Evolutionary conservation across 176 grass and related monocot species (phyloP).

Genomic region (Ensete glaucum): DNA sequence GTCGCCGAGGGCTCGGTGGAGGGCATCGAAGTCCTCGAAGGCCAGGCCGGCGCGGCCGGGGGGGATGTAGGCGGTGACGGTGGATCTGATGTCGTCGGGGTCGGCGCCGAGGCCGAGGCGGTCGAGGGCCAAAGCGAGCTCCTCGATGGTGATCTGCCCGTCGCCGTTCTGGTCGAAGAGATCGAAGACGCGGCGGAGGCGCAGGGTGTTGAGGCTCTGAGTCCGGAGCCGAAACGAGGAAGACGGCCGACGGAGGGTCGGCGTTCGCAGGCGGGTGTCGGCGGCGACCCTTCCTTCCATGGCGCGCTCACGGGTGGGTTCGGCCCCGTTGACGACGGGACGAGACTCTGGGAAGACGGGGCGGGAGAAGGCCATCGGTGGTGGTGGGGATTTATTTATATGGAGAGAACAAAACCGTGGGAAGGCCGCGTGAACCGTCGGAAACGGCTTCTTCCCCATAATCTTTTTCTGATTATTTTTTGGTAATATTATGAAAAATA

Average conservation of each 20-base stretch:
- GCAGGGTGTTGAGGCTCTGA: conserved; percentile 9
- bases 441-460: too few relatives aligned
- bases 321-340: too few relatives aligned
- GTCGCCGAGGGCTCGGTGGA: conserved; percentile 24
- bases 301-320: background rate
- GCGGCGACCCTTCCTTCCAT: conserved; percentile 3
- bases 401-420: too few relatives aligned
- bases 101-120: conserved; percentile 12
- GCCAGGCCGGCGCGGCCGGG: conserved; percentile 5
- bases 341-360: too few relatives aligned
- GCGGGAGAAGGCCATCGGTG: too few relatives aligned
- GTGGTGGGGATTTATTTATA: too few relatives aligned
- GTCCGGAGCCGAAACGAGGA: conserved; percentile 3
- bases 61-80: background rate
- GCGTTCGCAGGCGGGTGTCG: background rate
- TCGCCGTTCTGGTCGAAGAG: conserved; percentile 8
- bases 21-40: conserved; percentile 9
- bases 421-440: too few relatives aligned
- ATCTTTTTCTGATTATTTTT: too few relatives aligned
- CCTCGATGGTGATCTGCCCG: conserved; percentile 15
- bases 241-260: background rate
- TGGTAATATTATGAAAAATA: too few relatives aligned
- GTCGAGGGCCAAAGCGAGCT: conserved; percentile 1
- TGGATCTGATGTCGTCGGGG: background rate
- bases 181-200: conserved; percentile 14